Percentiles rank a stretch among this genome's conserved stretches.
Conservation (phyloP, 2,329 filamentous ascomycete species). For the Hypomyces rosellus region DNA sequence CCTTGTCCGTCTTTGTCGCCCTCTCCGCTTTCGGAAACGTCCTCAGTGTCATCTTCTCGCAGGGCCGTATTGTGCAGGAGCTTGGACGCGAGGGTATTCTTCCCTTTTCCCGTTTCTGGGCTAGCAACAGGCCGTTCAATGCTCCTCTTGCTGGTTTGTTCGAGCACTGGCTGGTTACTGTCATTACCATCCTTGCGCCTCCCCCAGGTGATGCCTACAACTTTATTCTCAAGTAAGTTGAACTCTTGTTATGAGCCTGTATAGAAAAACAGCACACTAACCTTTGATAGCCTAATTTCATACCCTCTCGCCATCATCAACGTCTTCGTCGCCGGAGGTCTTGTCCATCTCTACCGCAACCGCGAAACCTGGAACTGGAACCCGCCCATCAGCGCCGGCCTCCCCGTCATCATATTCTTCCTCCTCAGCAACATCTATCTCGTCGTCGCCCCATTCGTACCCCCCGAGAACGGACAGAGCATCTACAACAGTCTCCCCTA, state of each 20-base stretch:
- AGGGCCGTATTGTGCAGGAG: conserved; percentile 60
- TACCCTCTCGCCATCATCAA: conserved; percentile 57
- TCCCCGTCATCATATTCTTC: conserved; percentile 53
- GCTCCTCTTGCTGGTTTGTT: conserved; percentile 55
- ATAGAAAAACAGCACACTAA: conserved; percentile 6
- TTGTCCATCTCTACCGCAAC: conserved; percentile 48
- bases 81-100: conserved; percentile 61
- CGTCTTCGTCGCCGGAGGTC: conserved; percentile 45
- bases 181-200: conserved; percentile 60
- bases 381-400: conserved; percentile 48
- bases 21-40: conserved; percentile 64
- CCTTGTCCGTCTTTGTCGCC: conserved; percentile 59
- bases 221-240: conserved; percentile 50
- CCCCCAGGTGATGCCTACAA: conserved; percentile 63
- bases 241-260: neutral
- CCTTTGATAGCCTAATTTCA: conserved; percentile 47
- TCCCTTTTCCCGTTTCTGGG: conserved; percentile 56
- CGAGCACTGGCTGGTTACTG: conserved; percentile 57
- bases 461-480: conserved; percentile 44
- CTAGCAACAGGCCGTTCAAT: conserved; percentile 58
- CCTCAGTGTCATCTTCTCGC: conserved; percentile 61
- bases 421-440: conserved; percentile 56
- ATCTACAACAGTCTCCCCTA: conserved; percentile 50
- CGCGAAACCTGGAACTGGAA: conserved; percentile 43
- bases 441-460: conserved; percentile 52